Conservation (phyloP, 768 basidiomycete species). For the Boletales sp. region DNA sequence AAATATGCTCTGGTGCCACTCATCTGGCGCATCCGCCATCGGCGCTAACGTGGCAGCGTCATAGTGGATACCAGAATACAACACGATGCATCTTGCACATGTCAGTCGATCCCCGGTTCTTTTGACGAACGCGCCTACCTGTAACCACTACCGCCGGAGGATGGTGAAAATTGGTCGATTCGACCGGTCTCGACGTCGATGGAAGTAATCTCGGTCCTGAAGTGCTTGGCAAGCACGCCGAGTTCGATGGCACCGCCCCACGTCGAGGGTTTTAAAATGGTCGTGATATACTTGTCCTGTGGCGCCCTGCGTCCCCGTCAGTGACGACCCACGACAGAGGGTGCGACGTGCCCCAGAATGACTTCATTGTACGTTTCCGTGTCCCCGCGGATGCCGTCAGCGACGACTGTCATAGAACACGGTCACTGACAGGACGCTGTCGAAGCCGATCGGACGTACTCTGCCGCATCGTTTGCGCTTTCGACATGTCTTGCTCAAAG, state of each 20-base stretch:
- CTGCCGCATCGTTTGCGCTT: slow-evolving; percentile 67
- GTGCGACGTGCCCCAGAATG: slow-evolving; percentile 69
- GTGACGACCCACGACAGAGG: background rate
- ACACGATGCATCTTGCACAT: slow-evolving; percentile 56
- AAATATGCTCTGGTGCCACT: slow-evolving; percentile 89
- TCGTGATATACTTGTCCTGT: slow-evolving; percentile 70
- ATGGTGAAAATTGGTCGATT: slow-evolving; percentile 69
- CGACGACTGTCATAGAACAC: slow-evolving; percentile 57
- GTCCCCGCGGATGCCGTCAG: slow-evolving; percentile 72
- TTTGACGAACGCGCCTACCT: slow-evolving; percentile 13
- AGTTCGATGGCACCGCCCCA: slow-evolving; percentile 99
- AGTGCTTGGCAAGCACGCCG: slow-evolving; percentile 78
- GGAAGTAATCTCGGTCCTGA: slow-evolving; percentile 80
- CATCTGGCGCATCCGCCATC: slow-evolving; percentile 64
- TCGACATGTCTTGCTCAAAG: slow-evolving; percentile 78
- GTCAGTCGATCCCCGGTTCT: background rate
- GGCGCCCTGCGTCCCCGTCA: slow-evolving; percentile 37
- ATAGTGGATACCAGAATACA: slow-evolving; percentile 97
- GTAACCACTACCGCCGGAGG: slow-evolving; percentile 32
- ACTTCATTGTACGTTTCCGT: slow-evolving; percentile 76
- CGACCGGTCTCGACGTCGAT: slow-evolving; percentile 92
- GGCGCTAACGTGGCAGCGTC: slow-evolving; percentile 87
- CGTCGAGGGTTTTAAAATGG: slow-evolving; percentile 72
- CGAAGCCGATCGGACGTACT: slow-evolving; percentile 38
- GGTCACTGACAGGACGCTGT: background rate